A percentile compares a stretch with the other conserved stretches of the same genome.
Evolutionary conservation across 2,329 filamentous ascomycete species (phyloP).

Genomic region (Phaeosphaeria sp.): DNA sequence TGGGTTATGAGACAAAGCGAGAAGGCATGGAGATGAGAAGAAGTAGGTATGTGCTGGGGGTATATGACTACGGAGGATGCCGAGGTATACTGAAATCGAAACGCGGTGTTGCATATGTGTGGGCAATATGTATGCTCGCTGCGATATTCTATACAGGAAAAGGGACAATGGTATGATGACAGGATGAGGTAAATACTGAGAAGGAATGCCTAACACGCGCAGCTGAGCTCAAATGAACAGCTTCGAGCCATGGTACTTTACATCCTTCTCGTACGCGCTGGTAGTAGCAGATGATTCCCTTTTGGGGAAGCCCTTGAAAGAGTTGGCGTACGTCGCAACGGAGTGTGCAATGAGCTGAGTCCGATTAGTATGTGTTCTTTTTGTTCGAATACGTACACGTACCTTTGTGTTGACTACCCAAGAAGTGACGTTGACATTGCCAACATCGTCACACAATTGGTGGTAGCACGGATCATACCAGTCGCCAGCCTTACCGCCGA

Average conservation of each 20-base stretch:
- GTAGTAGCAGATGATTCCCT: slow-evolving; percentile 26
- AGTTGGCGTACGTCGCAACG: slow-evolving; percentile 45
- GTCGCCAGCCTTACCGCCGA: slow-evolving; percentile 49
- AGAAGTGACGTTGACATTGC: slow-evolving; percentile 48
- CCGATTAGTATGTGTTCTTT: slow-evolving; percentile 4
- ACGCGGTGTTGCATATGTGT: background rate
- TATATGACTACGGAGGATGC: background rate
- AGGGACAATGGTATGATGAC: background rate
- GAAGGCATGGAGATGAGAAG: background rate
- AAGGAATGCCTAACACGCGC: background rate
- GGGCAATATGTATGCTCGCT: no score
- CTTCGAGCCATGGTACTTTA: slow-evolving; percentile 45
- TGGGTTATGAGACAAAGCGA: background rate
- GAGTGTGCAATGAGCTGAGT: slow-evolving; percentile 46
- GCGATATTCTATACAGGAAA: background rate
- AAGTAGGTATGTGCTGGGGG: background rate
- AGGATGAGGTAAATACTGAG: background rate
- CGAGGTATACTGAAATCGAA: background rate
- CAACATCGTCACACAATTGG: slow-evolving; percentile 47
- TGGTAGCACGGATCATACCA: slow-evolving; percentile 52
- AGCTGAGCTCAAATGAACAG: slow-evolving; percentile 33
- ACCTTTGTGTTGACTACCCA: slow-evolving; percentile 50
- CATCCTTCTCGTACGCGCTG: slow-evolving; percentile 24
- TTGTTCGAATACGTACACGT: background rate
- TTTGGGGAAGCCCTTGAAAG: slow-evolving; percentile 45